These are phyloP conservation scores for Eucalyptus dawsonii DNA, from an alignment of 345 rosid species.

Conservation along the genomic window DNA sequence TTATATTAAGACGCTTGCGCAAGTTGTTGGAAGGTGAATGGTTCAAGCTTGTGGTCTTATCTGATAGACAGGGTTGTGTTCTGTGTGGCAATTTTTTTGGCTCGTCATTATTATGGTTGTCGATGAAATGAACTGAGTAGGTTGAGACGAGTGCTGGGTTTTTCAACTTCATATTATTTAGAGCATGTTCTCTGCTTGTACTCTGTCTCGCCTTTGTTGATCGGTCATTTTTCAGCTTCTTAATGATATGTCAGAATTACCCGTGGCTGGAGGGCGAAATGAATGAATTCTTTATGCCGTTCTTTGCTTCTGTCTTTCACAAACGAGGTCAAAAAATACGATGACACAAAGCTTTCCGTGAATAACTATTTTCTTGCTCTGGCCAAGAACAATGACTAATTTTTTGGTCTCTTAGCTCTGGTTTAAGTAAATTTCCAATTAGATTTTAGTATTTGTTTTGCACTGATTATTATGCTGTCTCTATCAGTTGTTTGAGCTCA, in stretches of 20 bases:
- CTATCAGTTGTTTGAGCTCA: neutral
- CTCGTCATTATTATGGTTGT: too few relatives aligned
- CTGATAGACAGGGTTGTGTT: too few relatives aligned
- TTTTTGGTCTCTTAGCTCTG: neutral
- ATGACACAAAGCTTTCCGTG: neutral
- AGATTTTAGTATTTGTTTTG: neutral
- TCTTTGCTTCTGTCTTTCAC: neutral
- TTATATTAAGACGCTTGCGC: constrained; percentile 70
- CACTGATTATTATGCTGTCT: neutral
- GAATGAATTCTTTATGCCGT: neutral
- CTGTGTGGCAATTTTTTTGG: too few relatives aligned
- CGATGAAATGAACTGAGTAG: too few relatives aligned
- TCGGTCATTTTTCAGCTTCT: neutral
- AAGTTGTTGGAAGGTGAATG: constrained; percentile 58
- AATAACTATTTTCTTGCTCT: neutral
- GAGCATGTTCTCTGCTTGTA: neutral
- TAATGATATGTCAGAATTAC: neutral
- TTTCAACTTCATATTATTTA: neutral
- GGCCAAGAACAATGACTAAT: neutral
- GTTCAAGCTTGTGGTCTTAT: too few relatives aligned
- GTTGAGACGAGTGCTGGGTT: neutral
- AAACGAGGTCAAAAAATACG: neutral
- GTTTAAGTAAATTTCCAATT: neutral
- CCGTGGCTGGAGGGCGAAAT: neutral
- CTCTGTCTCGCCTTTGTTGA: neutral